Evolutionary conservation across 495 filamentous ascomycete genomes (phyloP).

Genomic region (Extremus antarcticus): DNA sequence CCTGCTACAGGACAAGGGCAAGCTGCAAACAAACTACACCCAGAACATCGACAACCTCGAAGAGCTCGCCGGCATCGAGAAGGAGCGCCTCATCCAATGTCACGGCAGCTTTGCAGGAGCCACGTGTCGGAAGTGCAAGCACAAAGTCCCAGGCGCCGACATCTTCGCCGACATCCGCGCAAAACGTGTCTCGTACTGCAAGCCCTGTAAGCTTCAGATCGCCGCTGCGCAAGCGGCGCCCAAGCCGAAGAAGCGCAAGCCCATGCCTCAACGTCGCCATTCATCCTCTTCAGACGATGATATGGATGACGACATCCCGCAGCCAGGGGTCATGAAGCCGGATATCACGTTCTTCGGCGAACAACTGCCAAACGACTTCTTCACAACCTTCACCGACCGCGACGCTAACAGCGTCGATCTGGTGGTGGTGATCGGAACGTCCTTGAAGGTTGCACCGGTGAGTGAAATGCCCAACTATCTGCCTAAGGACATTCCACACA

Average conservation of each 20-base stretch:
- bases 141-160: conserved; percentile 60
- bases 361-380: conserved; percentile 71
- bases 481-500: conserved; percentile 71
- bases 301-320: conserved; percentile 55
- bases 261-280: conserved; percentile 33
- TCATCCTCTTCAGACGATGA: conserved; percentile 51
- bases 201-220: conserved; percentile 42
- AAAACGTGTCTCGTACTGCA: conserved; percentile 57
- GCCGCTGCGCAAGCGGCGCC: conserved; percentile 37
- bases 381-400: conserved; percentile 63
- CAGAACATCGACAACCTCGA: conserved; percentile 99
- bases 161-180: conserved; percentile 72
- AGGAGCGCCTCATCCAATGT: conserved; percentile 86
- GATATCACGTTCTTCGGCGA: conserved; percentile 99
- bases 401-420: conserved; percentile 74
- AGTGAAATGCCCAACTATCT: conserved; percentile 78
- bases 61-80: conserved; percentile 66
- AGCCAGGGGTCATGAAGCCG: conserved; percentile 91
- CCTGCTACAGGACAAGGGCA: conserved; percentile 82
- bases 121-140: conserved; percentile 71
- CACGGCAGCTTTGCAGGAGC: conserved; percentile 93
- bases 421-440: conserved; percentile 94
- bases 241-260: conserved; percentile 42
- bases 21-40: conserved; percentile 91
- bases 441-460: conserved; percentile 91